These are phyloP conservation scores for Prinsepia uniflora DNA, from an alignment of 306 rosid species.

Conservation along the genomic window DNA sequence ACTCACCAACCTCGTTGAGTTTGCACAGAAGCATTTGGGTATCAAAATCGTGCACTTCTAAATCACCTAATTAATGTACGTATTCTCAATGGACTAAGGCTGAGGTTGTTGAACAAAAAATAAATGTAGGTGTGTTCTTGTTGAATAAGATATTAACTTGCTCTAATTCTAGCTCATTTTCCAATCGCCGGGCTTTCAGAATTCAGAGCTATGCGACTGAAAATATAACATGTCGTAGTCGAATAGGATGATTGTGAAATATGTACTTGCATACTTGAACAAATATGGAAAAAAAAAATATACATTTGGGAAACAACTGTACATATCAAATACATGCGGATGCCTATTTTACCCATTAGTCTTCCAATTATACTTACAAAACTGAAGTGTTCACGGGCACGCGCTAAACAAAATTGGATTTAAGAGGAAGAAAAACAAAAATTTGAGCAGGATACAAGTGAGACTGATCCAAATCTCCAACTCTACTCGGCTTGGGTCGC, in stretches of 20 bases:
- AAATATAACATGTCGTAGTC: too few relatives aligned
- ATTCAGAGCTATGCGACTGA: too few relatives aligned
- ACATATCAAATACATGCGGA: neutral
- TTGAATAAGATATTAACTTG: too few relatives aligned
- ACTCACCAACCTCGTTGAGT: conserved; percentile 17
- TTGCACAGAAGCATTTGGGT: conserved; percentile 17
- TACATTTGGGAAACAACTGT: neutral
- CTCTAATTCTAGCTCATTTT: too few relatives aligned
- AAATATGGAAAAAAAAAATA: neutral
- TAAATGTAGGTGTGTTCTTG: too few relatives aligned
- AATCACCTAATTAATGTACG: too few relatives aligned
- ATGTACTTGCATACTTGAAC: neutral
- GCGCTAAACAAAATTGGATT: conserved; percentile 16
- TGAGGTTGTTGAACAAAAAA: too few relatives aligned
- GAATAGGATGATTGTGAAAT: too few relatives aligned
- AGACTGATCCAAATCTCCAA: conserved; percentile 21
- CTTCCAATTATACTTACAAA: conserved; percentile 10
- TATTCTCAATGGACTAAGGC: too few relatives aligned
- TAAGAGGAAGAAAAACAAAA: neutral
- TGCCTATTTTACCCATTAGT: conserved; percentile 8
- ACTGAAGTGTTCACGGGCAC: neutral
- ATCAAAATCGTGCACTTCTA: conserved; percentile 6
- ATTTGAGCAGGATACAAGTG: neutral
- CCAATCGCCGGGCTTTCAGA: too few relatives aligned
- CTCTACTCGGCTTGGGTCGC: conserved; percentile 26